Evolutionary conservation across 2,329 filamentous ascomycete species (phyloP), one percentile per base, ranked within the genome.

Genomic region (Orbilia javanica): DNA sequence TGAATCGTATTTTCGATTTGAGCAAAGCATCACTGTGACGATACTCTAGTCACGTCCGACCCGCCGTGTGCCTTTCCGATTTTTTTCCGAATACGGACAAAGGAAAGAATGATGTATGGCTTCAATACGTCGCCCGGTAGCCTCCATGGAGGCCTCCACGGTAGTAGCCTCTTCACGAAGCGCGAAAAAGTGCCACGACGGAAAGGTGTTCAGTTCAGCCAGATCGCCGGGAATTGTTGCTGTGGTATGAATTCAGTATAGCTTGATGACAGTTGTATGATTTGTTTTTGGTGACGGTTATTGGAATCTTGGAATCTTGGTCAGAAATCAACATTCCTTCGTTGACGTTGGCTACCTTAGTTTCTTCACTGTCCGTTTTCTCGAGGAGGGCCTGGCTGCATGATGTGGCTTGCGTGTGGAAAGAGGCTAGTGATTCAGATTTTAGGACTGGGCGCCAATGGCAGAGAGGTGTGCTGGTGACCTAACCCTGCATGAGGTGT

Each of bases 181-280:
- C 39, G 55, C 48, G 50, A 11, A 6, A 44, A 66, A 25, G 60
- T 71, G 73, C 48, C 66, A 70, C 66, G 66, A 77, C 67, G 73
- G 73, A 77, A 77, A 77, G 73, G 73, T 77, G 73, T 77, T 77
- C 73, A 77, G 48, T 77, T 53, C 39, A 71, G 73, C 73, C 73
- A 77, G 44, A 71, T 52, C 66, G 44, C 62, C 73, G 72, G 72
- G 72, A 65, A 63, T 57, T 65, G 29, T 8, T 46, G 15, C 22
- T 25, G 27, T 36, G 53, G 57, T 11, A 63, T 69, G 71, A 39
- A 76, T 70, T 22, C 36, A 36, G 50, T 64, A 53, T 63, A 69
- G 63, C n/a, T 60, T 10, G 46, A 15, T 53, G 44, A 42, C 34
- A 42, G 34, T 60, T 60, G 34, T 60, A 60, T 60, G 55, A 42